These are phyloP conservation scores for Gamarada debralockiae DNA, from an alignment of 495 filamentous ascomycete genomes.

Conservation along the genomic window DNA sequence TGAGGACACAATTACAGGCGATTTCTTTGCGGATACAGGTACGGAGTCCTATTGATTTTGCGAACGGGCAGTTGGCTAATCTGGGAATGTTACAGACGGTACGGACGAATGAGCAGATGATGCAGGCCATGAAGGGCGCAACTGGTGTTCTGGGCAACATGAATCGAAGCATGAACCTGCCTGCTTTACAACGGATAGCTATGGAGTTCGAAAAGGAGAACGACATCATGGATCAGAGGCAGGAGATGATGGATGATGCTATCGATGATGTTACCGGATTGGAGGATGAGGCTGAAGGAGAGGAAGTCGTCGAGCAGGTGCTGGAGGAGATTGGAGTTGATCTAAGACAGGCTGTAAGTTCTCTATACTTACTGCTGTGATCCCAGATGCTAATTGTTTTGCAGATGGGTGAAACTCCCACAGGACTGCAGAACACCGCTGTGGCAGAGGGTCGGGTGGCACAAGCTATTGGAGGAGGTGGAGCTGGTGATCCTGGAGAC, in stretches of 20 bases:
- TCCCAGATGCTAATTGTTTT: conserved; percentile 17
- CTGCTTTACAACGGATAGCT: conserved; percentile 89
- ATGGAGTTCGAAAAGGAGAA: conserved; percentile 99
- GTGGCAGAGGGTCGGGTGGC: conserved; percentile 64
- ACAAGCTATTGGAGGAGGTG: conserved; percentile 69
- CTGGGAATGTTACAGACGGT: conserved; percentile 61
- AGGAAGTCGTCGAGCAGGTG: conserved; percentile 94
- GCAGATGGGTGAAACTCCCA: conserved; percentile 76
- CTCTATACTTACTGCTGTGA: neutral
- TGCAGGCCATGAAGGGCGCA: conserved; percentile 98
- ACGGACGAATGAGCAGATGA: conserved; percentile 98
- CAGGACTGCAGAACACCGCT: conserved; percentile 57
- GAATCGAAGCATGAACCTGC: conserved; percentile 97
- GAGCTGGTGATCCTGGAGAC: conserved; percentile 55
- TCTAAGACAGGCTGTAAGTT: conserved; percentile 76
- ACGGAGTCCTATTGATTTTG: conserved; percentile 21
- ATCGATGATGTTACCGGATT: conserved; percentile 96
- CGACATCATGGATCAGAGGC: conserved; percentile 97
- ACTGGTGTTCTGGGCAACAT: conserved; percentile 89
- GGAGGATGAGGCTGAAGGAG: conserved; percentile 84
- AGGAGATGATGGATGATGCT: conserved; percentile 99
- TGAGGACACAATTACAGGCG: conserved; percentile 94
- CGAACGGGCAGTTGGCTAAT: conserved; percentile 6
- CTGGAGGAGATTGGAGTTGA: conserved; percentile 97
- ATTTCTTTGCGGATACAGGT: conserved; percentile 95